Evolutionary conservation across 129 eudicot species (phyloP).

Genomic region (Chrysanthemum lavandulifolium): DNA sequence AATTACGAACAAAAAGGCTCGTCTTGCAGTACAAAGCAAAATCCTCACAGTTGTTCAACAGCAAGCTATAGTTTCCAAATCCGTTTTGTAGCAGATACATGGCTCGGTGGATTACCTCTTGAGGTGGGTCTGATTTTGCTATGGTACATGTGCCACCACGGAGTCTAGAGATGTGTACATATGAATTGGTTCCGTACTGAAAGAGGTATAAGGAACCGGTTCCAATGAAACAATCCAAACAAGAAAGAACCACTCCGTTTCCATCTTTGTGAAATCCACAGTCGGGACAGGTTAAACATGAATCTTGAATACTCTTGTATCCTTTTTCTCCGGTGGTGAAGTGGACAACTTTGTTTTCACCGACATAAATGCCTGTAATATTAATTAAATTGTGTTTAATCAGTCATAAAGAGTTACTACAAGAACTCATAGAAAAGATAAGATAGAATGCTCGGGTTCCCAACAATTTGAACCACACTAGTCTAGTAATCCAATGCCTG

Average conservation of each 20-base stretch:
- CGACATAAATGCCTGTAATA: no score
- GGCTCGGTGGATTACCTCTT: conserved; percentile 48
- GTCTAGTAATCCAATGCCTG: no score
- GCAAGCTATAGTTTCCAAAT: conserved; percentile 49
- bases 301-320: not conserved
- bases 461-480: no score
- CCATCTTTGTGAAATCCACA: conserved; percentile 35
- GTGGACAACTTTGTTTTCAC: conserved; percentile 60
- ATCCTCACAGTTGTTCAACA: conserved; percentile 58
- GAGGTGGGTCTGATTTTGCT: conserved; percentile 49
- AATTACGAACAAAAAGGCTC: conserved; percentile 31
- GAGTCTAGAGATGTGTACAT: conserved; percentile 34
- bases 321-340: conserved; percentile 32
- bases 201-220: conserved; percentile 41
- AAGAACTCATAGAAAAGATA: no score
- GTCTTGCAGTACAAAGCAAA: conserved; percentile 66
- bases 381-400: no score
- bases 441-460: no score
- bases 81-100: conserved; percentile 56
- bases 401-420: no score
- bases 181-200: conserved; percentile 37
- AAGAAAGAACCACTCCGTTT: conserved; percentile 52
- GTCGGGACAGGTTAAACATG: not conserved
- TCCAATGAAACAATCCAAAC: conserved; percentile 52
- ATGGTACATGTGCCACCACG: conserved; percentile 67